These are phyloP conservation scores for Xerocomellus intermedius DNA, from an alignment of 768 basidiomycete species.

Conservation along the genomic window DNA sequence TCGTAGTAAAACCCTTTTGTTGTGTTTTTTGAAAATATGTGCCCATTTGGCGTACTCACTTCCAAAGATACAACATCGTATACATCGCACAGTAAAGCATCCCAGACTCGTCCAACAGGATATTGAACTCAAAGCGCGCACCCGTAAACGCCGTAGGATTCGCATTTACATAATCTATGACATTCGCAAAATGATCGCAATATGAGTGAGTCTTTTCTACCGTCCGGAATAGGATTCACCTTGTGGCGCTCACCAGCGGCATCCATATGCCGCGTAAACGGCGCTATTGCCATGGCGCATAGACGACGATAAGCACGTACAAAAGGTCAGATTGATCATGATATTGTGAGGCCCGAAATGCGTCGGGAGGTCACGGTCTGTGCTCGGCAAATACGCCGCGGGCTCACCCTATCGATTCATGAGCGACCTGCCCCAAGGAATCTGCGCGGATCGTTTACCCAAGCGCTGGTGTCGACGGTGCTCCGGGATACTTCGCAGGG, in stretches of 20 bases:
- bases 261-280: slow-evolving; percentile 6
- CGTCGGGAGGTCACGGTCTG: slow-evolving; percentile 18
- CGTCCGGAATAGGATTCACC: not conserved
- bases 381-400: slow-evolving; percentile 58
- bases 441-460: slow-evolving; percentile 11
- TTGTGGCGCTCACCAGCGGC: slow-evolving; percentile 14
- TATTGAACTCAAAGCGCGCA: slow-evolving; percentile 7
- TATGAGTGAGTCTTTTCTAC: not conserved
- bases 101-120: not conserved
- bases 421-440: not conserved
- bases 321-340: slow-evolving; percentile 11
- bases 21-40: too few species aligned
- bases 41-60: not conserved
- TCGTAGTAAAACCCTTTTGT: too few species aligned
- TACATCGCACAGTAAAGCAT: too few species aligned
- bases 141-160: not conserved
- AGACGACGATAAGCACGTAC: not conserved
- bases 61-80: not conserved
- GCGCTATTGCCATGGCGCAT: slow-evolving; percentile 12
- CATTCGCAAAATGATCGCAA: not conserved
- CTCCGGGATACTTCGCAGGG: slow-evolving; percentile 30
- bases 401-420: slow-evolving; percentile 49
- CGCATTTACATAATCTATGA: slow-evolving; percentile 1
- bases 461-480: slow-evolving; percentile 14
- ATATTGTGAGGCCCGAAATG: slow-evolving; percentile 43